Percentiles rank a stretch among this genome's conserved stretches.
Evolutionary conservation across 2,329 filamentous ascomycete species (phyloP).

Genomic region (Thyridium curvatum): DNA sequence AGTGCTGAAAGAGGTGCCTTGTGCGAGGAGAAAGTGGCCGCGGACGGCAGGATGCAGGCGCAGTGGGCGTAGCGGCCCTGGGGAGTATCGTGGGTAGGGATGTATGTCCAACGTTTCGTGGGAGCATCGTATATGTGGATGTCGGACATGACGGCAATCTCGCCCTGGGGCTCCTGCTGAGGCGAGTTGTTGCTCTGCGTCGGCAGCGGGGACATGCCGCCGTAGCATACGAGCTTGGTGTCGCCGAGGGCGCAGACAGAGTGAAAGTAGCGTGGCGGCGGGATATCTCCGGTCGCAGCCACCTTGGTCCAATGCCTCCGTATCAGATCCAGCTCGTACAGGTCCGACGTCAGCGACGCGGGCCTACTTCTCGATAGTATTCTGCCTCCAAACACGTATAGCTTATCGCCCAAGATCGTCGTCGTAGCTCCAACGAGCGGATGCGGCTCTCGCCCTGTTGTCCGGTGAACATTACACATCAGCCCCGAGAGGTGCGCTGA

Average conservation of each 20-base stretch:
- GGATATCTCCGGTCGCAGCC: conserved; percentile 76
- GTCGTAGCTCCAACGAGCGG: conserved; percentile 92
- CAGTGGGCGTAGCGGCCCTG: conserved; percentile 97
- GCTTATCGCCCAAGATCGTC: conserved; percentile 87
- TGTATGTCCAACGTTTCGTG: conserved; percentile 76
- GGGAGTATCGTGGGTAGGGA: conserved; percentile 73
- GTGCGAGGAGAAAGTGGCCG: conserved; percentile 78
- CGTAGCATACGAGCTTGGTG: conserved; percentile 95
- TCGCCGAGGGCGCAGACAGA: conserved; percentile 91
- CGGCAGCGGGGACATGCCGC: conserved; percentile 85
- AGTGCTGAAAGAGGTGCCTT: conserved; percentile 80
- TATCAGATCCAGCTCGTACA: conserved; percentile 91
- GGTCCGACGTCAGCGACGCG: conserved; percentile 73
- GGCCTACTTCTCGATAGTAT: conserved; percentile 79
- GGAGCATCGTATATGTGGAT: conserved; percentile 91
- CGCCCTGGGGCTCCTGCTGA: conserved; percentile 63
- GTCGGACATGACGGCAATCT: conserved; percentile 96
- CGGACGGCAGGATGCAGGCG: conserved; percentile 84
- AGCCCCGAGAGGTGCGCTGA: conserved; percentile 57
- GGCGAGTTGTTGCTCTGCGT: conserved; percentile 36
- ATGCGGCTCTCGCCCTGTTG: conserved; percentile 85
- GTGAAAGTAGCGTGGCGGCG: conserved; percentile 92
- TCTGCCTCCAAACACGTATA: conserved; percentile 93
- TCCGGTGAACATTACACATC: conserved; percentile 71
- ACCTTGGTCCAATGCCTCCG: conserved; percentile 89